These are phyloP conservation scores for Cystobasidium onofrii DNA, from an alignment of 768 basidiomycete genomes.

Conservation along the genomic window DNA sequence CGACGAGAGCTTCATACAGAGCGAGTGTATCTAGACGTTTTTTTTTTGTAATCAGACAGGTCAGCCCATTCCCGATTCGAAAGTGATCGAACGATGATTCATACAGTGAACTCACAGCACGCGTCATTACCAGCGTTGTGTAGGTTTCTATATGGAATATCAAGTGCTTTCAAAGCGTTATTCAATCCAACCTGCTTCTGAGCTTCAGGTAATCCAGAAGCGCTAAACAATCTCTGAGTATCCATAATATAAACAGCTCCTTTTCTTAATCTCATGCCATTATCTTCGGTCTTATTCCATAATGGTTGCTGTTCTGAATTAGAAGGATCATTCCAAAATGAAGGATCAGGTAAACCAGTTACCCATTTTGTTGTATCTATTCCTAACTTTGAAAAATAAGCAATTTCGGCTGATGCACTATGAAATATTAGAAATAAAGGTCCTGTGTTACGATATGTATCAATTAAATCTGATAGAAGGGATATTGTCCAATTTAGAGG, in stretches of 20 bases:
- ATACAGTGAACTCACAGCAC: not conserved
- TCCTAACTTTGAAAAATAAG: conserved; percentile 12
- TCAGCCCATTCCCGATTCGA: not conserved
- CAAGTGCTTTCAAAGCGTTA: conserved; percentile 12
- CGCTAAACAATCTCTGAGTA: conserved; percentile 20
- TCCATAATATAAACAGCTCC: conserved; percentile 15
- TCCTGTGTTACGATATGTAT: not conserved
- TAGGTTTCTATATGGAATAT: conserved; percentile 7
- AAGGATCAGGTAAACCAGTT: conserved; percentile 10
- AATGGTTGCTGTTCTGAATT: no score
- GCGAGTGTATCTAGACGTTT: conserved; percentile 15
- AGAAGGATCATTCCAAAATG: not conserved
- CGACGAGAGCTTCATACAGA: conserved; percentile 9
- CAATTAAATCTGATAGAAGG: not conserved
- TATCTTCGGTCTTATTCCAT: no score
- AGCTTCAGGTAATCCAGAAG: not conserved
- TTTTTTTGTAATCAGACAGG: not conserved
- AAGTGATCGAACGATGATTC: not conserved
- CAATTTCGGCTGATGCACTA: conserved; percentile 19
- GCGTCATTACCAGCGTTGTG: conserved; percentile 31
- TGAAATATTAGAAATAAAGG: conserved; percentile 25
- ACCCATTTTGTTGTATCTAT: conserved; percentile 7
- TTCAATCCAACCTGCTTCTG: conserved; percentile 9
- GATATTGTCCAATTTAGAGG: not conserved
- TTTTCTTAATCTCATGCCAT: not conserved